These are phyloP conservation scores for Aquilaria sinensis DNA, from an alignment of 345 rosid genomes.

Conservation along the genomic window DNA sequence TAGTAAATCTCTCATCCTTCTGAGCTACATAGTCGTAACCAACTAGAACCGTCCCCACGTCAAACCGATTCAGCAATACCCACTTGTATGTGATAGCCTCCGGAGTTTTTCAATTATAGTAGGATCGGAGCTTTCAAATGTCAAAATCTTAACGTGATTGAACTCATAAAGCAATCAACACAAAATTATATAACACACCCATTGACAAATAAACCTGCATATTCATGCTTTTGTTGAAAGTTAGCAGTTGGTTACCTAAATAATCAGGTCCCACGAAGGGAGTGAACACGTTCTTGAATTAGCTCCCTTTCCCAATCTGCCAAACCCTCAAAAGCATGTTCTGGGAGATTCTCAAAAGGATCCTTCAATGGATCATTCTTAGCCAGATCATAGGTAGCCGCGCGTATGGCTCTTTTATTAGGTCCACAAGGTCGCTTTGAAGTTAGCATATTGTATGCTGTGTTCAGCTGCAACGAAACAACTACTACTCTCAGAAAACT, in stretches of 20 bases:
- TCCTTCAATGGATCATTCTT: conserved; percentile 79
- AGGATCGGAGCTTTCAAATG: too few species aligned
- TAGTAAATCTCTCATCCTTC: too few species aligned
- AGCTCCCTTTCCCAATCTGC: conserved; percentile 91
- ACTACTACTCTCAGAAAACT: background rate
- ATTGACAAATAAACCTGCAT: too few species aligned
- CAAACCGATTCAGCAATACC: too few species aligned
- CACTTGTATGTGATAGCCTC: too few species aligned
- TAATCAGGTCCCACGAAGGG: conserved; percentile 55
- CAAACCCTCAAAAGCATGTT: conserved; percentile 61
- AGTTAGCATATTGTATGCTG: conserved; percentile 61
- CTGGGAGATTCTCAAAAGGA: conserved; percentile 75
- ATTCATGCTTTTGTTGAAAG: background rate
- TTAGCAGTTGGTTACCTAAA: conserved; percentile 8
- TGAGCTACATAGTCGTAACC: too few species aligned
- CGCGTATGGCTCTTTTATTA: conserved; percentile 62
- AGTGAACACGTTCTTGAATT: conserved; percentile 59
- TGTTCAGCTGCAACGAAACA: conserved; percentile 39
- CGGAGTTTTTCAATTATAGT: too few species aligned
- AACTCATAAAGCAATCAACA: too few species aligned
- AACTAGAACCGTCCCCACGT: too few species aligned
- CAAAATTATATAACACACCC: too few species aligned
- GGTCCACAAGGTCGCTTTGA: conserved; percentile 86
- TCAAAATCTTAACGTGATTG: too few species aligned
- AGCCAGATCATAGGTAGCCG: conserved; percentile 82